phyloP scores from a whole-genome alignment of 441 rosid species.

The Aleurites moluccanus region DNA sequence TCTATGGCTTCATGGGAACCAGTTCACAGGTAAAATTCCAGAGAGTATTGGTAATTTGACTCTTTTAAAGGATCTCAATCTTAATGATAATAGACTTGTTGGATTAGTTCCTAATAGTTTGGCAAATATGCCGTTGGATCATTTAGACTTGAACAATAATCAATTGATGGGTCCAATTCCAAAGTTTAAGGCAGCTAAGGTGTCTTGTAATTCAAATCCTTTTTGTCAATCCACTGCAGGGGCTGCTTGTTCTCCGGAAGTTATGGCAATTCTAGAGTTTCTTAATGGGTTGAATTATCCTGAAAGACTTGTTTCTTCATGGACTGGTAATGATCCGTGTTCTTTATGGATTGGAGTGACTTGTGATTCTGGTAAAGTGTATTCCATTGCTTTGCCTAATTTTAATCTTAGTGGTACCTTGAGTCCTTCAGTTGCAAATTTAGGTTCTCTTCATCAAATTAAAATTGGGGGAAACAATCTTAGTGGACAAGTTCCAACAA shows the following conservation, averaged over 20 bases:
- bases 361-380: constrained; percentile 35
- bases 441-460: constrained; percentile 44
- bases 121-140: constrained; percentile 42
- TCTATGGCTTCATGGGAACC: constrained; percentile 77
- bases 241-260: constrained; percentile 49
- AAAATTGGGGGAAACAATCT: constrained; percentile 47
- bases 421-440: constrained; percentile 56
- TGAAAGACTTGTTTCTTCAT: constrained; percentile 46
- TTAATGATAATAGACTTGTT: constrained; percentile 53
- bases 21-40: constrained; percentile 66
- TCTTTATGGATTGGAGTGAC: constrained; percentile 53
- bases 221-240: constrained; percentile 54
- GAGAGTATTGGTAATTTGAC: constrained; percentile 48
- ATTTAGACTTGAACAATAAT: constrained; percentile 61
- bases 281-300: constrained; percentile 60
- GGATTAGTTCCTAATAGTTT: constrained; percentile 60
- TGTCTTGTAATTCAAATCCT: constrained; percentile 39
- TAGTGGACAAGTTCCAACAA: constrained; percentile 49
- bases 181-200: constrained; percentile 42
- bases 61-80: constrained; percentile 56
- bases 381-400: constrained; percentile 43
- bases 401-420: constrained; percentile 56
- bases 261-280: constrained; percentile 58
- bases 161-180: constrained; percentile 73
- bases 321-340: constrained; percentile 69